These are phyloP conservation scores for Coniferiporia sulphurascens DNA, from an alignment of 1,284 basidiomycete genomes.

Conservation along the genomic window DNA sequence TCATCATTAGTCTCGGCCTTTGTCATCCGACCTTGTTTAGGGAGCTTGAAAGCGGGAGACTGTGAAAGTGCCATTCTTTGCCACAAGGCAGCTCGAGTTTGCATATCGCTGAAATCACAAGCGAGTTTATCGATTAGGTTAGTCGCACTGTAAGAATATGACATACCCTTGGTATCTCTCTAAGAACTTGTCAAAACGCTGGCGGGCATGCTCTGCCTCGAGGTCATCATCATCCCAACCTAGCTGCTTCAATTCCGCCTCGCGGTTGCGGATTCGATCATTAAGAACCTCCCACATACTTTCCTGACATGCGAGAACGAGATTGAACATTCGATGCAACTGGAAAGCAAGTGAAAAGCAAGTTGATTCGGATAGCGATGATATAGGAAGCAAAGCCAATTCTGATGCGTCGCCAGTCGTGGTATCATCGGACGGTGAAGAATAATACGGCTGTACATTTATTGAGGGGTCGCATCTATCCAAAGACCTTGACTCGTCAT, in stretches of 20 bases:
- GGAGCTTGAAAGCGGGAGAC: constrained; percentile 53
- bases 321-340: constrained; percentile 56
- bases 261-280: constrained; percentile 51
- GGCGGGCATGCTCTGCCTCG: constrained; percentile 47
- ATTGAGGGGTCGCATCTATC: not conserved
- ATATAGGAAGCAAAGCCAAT: constrained; percentile 39
- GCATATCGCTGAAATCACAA: constrained; percentile 52
- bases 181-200: constrained; percentile 59
- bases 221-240: constrained; percentile 69
- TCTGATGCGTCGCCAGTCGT: constrained; percentile 35
- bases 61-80: constrained; percentile 45
- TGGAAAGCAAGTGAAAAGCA: constrained; percentile 58
- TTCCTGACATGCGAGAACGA: constrained; percentile 66
- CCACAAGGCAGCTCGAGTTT: constrained; percentile 62
- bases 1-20: constrained; percentile 68
- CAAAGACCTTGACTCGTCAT: constrained; percentile 11
- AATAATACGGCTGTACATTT: constrained; percentile 11
- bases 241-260: constrained; percentile 44
- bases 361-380: constrained; percentile 42
- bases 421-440: constrained; percentile 19
- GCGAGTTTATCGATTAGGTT: not conserved
- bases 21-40: constrained; percentile 54
- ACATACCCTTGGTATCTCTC: constrained; percentile 58
- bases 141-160: not conserved
- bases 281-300: constrained; percentile 78